A percentile compares a stretch with the other conserved stretches of the same genome.
Conservation (phyloP, 2,329 filamentous ascomycete genomes). For the Sordariomycetes sp. region DNA sequence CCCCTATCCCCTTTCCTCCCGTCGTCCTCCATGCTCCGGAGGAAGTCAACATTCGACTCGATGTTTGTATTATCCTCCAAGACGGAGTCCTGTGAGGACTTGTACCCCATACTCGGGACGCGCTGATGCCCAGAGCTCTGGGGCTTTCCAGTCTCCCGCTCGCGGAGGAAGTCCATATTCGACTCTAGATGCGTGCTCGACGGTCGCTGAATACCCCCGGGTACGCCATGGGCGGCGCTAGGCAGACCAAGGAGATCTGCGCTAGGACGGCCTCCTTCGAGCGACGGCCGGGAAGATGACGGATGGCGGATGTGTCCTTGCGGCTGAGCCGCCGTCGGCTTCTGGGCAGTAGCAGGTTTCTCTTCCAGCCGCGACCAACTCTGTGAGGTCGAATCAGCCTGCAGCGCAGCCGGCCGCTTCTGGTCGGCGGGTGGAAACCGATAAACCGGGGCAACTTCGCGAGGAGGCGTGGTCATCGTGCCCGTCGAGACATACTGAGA, state of each 20-base stretch:
- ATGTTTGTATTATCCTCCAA: conserved; percentile 27
- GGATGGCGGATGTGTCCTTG: conserved; percentile 20
- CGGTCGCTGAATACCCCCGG: conserved; percentile 52
- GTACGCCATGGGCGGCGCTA: conserved; percentile 33
- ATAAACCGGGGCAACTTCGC: conserved; percentile 18
- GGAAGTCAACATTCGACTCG: conserved; percentile 70
- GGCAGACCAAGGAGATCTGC: conserved; percentile 49
- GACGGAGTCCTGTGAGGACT: conserved; percentile 5
- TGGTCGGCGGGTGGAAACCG: conserved; percentile 29
- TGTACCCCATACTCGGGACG: conserved; percentile 6
- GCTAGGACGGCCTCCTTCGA: conserved; percentile 60
- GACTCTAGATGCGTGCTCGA: conserved; percentile 75
- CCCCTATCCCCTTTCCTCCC: conserved; percentile 42
- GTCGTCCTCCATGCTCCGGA: conserved; percentile 65
- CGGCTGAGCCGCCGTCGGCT: not conserved
- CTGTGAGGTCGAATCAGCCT: not conserved
- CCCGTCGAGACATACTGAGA: conserved; percentile 43
- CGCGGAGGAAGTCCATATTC: conserved; percentile 72
- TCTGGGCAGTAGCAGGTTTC: conserved; percentile 2
- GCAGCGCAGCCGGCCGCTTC: conserved; percentile 16
- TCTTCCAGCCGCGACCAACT: not conserved
- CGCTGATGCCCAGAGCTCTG: not conserved
- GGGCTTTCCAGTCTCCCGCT: conserved; percentile 45
- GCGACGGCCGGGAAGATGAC: conserved; percentile 52
- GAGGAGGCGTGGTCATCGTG: conserved; percentile 58